These are phyloP conservation scores for Calophaca sinica DNA, from an alignment of 306 rosid genomes.

Conservation along the genomic window DNA sequence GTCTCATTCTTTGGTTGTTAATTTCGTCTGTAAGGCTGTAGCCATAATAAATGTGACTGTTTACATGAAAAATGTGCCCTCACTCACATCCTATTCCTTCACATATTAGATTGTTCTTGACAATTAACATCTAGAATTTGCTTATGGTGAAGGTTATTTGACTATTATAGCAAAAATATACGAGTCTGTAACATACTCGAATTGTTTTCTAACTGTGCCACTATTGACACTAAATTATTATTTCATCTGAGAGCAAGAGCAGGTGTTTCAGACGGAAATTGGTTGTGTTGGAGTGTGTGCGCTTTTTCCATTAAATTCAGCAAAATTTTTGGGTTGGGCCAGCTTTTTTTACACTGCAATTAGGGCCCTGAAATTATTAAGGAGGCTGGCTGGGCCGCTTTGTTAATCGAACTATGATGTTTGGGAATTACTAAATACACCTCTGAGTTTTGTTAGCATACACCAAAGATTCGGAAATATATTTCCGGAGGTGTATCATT, in stretches of 20 bases:
- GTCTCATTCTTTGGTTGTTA: background rate
- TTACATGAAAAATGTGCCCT: background rate
- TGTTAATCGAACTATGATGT: too few relatives aligned
- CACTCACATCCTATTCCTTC: constrained; percentile 1
- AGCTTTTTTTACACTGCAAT: background rate
- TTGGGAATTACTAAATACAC: too few relatives aligned
- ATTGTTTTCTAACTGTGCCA: background rate
- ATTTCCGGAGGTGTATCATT: too few relatives aligned
- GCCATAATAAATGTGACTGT: background rate
- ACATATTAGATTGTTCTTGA: background rate
- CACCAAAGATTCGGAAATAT: too few relatives aligned
- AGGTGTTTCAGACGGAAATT: too few relatives aligned
- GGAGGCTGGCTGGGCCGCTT: background rate
- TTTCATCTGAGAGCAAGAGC: constrained; percentile 27
- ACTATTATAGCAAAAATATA: too few relatives aligned
- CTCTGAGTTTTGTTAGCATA: too few relatives aligned
- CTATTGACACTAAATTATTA: background rate
- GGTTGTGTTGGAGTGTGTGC: background rate
- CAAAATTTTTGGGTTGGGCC: background rate
- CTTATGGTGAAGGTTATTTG: too few relatives aligned
- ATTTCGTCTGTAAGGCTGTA: constrained; percentile 5
- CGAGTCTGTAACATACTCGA: too few relatives aligned
- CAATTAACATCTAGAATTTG: too few relatives aligned
- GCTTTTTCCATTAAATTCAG: background rate
- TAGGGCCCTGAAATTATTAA: background rate